Evolutionary conservation across 2,329 filamentous ascomycete species (phyloP).

Genomic region (Fonsecaea monophora): DNA sequence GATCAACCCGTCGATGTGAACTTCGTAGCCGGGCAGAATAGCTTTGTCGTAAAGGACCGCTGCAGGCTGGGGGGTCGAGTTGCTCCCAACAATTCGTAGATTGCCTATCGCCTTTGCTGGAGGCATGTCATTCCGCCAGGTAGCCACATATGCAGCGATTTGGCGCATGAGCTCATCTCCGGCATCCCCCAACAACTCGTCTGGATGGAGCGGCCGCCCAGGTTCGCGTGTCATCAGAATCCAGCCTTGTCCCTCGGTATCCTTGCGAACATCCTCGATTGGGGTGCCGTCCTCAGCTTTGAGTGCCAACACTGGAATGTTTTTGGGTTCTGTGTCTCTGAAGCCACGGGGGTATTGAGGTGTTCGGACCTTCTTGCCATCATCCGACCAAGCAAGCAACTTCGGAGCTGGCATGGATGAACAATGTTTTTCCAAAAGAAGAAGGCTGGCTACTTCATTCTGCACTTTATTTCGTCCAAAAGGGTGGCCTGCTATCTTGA

Average conservation of each 20-base stretch:
- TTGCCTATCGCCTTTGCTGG: conserved; percentile 30
- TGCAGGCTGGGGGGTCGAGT: conserved; percentile 16
- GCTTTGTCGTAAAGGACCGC: conserved; percentile 29
- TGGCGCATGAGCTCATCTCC: conserved; percentile 31
- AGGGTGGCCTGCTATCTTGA: conserved; percentile 31
- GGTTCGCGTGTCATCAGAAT: conserved; percentile 31
- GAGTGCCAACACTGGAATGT: conserved; percentile 14
- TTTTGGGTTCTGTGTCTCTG: conserved; percentile 15
- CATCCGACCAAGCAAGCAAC: conserved; percentile 36
- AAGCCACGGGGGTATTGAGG: conserved; percentile 25
- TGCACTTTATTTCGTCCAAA: conserved; percentile 34
- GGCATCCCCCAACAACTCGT: conserved; percentile 25
- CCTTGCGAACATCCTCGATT: conserved; percentile 9
- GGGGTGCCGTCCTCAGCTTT: conserved; percentile 21
- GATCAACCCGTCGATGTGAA: conserved; percentile 31
- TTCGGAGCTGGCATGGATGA: conserved; percentile 31
- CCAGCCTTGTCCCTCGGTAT: conserved; percentile 30
- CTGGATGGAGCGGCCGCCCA: conserved; percentile 26
- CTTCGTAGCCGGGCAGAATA: conserved; percentile 30
- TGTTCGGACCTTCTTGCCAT: conserved; percentile 32
- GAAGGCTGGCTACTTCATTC: conserved; percentile 34
- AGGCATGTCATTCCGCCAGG: conserved; percentile 33
- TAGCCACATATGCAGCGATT: conserved; percentile 31
- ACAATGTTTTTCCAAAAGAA: conserved; percentile 35
- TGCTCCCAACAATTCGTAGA: conserved; percentile 27